Evolutionary conservation across 768 basidiomycete genomes (phyloP), one percentile per base, ranked within the genome.

Genomic region (Amanita inopinata): DNA sequence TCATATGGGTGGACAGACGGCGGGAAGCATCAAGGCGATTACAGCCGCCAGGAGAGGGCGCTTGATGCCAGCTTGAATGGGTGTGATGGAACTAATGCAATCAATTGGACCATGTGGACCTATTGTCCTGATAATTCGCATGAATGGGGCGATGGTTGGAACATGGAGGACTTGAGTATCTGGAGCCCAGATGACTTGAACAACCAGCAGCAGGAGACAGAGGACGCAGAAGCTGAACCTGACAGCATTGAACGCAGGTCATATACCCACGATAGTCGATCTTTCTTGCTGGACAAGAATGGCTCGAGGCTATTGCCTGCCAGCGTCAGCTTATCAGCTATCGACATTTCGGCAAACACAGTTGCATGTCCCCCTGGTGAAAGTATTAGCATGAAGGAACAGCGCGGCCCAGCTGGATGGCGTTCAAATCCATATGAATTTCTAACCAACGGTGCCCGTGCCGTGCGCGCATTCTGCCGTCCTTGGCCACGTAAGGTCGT

Each of bases 141-240:
- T 55, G 66, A 75, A 55, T 96, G 87, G 88, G 91, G 94, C 10
- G 94, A 99, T 61, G 81, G 81, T 1, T 99, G 93, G 94, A 93
- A 97, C 58, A 76, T 87, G 62, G 94, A 99, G 63, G 94, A 98
- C 63, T 59, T 98, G 46, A 90, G 86, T 49, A 48, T 98, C 10
- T 97, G 87, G 87, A 83, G 81, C 51, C 50, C 60, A 3, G 87
- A 91, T 50, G 92, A 97, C 56, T 51, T 72, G 25, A 53, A 47
- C 30, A 56, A 57, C 40, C 54, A 59, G 15, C 57, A 57, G 24
- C 44, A 40, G 15, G 38, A 17, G 33, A 46, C 35, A 31, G 31
- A 38, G 28, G 36, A 40, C 20, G 19, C 43, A 33, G 45, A 40
- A 46, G 2, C 11, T 15, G 6, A 34, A 28, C 14, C 28, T 23